phyloP scores from a whole-genome alignment of 441 rosid species.

The Gossypium gossypioides region DNA sequence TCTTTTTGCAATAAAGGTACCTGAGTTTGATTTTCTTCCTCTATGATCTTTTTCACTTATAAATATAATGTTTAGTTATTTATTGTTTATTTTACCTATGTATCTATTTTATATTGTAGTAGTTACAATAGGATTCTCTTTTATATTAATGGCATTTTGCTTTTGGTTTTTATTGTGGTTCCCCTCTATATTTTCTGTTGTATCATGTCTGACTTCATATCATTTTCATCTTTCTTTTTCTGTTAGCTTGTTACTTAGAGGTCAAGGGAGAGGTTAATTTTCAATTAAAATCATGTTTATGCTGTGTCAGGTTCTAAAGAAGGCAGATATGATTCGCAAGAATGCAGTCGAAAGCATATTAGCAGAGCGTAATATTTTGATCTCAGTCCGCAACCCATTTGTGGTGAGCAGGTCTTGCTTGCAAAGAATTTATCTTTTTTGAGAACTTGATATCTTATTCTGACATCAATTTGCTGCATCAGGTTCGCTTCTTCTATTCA shows the following conservation, averaged over 20 bases:
- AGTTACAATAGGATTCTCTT: neutral
- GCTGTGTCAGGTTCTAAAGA: conserved; percentile 72
- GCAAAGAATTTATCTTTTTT: conserved; percentile 19
- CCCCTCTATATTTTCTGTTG: neutral
- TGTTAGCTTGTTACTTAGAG: neutral
- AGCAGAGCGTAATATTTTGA: conserved; percentile 96
- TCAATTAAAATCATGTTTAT: conserved; percentile 12
- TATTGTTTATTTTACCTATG: neutral
- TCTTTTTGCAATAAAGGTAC: conserved; percentile 93
- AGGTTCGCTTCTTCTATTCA: conserved; percentile 24
- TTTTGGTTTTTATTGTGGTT: neutral
- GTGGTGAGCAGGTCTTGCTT: conserved; percentile 80
- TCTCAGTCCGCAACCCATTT: conserved; percentile 96
- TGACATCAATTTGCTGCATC: conserved; percentile 22
- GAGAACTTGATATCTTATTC: conserved; percentile 17
- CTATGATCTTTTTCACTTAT: neutral
- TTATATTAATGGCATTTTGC: neutral
- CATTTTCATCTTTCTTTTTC: neutral
- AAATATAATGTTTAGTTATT: neutral
- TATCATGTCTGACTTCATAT: neutral
- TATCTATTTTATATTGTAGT: neutral
- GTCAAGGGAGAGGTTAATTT: neutral
- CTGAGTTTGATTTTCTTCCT: conserved; percentile 2
- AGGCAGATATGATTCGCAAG: conserved; percentile 97
- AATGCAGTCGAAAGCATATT: conserved; percentile 98